Conservation (phyloP, 2,329 filamentous ascomycete genomes). For the Aspergillus terreus region DNA sequence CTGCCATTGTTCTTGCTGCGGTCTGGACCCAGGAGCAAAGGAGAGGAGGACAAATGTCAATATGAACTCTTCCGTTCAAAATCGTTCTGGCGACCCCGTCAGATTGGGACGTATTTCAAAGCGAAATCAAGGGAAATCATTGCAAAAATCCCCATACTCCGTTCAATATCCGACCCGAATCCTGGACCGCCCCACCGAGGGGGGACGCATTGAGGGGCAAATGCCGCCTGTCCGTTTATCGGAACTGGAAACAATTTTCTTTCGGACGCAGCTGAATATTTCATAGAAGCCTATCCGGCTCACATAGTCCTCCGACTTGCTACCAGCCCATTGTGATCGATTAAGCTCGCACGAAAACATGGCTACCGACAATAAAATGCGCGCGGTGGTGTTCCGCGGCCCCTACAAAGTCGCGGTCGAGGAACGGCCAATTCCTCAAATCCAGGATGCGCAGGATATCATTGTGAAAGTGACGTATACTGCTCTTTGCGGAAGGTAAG, state of each 20-base stretch:
- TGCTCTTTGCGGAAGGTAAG: slow-evolving; percentile 82
- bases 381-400: slow-evolving; percentile 82
- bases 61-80: too few relatives aligned
- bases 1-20: too few relatives aligned
- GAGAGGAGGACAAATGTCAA: too few relatives aligned
- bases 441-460: slow-evolving; percentile 69
- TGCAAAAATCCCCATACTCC: background rate
- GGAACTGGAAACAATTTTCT: background rate
- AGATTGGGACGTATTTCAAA: too few relatives aligned
- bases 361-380: slow-evolving; percentile 60
- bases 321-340: background rate
- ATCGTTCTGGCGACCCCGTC: too few relatives aligned
- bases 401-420: slow-evolving; percentile 72
- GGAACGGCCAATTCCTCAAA: slow-evolving; percentile 71
- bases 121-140: background rate
- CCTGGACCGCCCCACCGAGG: background rate
- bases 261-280: background rate
- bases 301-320: background rate
- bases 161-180: background rate
- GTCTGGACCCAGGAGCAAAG: too few relatives aligned
- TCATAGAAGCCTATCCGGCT: background rate
- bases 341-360: slow-evolving; percentile 14
- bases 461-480: slow-evolving; percentile 80
- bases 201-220: background rate
- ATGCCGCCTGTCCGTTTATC: background rate